Conservation (phyloP, 1,139 yeast genomes). For the Suzukiozyma palmioleophila region DNA sequence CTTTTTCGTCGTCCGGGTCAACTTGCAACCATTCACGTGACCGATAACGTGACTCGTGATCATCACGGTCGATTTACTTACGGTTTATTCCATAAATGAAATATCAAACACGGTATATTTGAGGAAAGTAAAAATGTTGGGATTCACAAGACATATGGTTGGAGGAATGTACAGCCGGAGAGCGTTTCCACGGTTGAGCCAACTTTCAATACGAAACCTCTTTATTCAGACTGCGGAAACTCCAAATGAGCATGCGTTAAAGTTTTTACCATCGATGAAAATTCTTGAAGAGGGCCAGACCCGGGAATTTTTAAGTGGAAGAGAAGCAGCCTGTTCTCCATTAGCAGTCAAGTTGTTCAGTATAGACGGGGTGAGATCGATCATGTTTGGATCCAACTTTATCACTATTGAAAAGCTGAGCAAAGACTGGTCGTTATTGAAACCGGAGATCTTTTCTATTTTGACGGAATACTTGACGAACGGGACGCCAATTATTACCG, state of each 20-base stretch:
- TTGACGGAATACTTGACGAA: constrained; percentile 79
- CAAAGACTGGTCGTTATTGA: constrained; percentile 70
- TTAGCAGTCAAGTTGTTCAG: constrained; percentile 50
- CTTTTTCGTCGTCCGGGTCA: too few relatives aligned
- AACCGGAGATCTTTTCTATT: constrained; percentile 84
- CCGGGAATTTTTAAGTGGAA: constrained; percentile 48
- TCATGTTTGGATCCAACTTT: constrained; percentile 59
- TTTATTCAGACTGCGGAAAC: constrained; percentile 42
- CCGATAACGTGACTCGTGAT: not conserved
- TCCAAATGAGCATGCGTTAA: constrained; percentile 46
- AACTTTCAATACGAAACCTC: constrained; percentile 16
- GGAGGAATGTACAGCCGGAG: not conserved
- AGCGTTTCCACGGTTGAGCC: not conserved
- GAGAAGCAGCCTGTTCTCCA: constrained; percentile 54
- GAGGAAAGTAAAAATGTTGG: not conserved
- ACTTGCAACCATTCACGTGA: not conserved
- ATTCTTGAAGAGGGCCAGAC: constrained; percentile 45
- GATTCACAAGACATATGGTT: not conserved
- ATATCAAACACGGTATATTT: too few relatives aligned
- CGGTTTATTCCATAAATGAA: not conserved
- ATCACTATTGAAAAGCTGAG: constrained; percentile 75
- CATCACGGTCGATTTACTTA: not conserved
- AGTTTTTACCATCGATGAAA: constrained; percentile 43
- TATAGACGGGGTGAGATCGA: constrained; percentile 47
- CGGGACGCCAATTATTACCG: constrained; percentile 59